Evolutionary conservation across 805 yeast genomes (phyloP).

Genomic region (Grigorovia jiainica): DNA sequence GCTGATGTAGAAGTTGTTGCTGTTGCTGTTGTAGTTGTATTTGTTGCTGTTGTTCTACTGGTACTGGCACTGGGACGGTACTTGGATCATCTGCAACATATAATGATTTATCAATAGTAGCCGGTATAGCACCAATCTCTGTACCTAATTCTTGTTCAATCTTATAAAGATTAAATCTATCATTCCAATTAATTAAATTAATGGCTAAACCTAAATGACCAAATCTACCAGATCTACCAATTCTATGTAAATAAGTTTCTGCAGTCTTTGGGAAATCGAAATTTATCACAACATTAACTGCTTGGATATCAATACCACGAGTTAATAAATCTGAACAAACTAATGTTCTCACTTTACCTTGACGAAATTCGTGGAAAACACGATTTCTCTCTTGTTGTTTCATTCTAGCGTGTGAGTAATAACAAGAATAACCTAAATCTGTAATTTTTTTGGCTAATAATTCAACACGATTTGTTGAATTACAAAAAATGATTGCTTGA

Average conservation of each 20-base stretch:
- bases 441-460: constrained; percentile 91
- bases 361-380: constrained; percentile 97
- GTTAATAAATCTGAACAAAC: constrained; percentile 95
- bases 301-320: constrained; percentile 98
- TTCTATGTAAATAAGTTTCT: constrained; percentile 94
- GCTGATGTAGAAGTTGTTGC: constrained; percentile 13
- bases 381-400: constrained; percentile 94
- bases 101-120: constrained; percentile 77
- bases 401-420: constrained; percentile 95
- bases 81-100: constrained; percentile 75
- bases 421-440: constrained; percentile 92
- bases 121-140: constrained; percentile 93
- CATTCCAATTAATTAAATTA: constrained; percentile 93
- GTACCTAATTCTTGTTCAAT: constrained; percentile 97
- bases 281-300: constrained; percentile 95
- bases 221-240: constrained; percentile 97
- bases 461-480: constrained; percentile 94
- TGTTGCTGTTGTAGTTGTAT: constrained; percentile 16
- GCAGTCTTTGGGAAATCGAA: constrained; percentile 98
- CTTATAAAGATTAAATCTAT: constrained; percentile 83
- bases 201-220: constrained; percentile 98
- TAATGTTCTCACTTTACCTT: constrained; percentile 92
- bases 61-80: constrained; percentile 83
- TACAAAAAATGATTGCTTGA: constrained; percentile 94
- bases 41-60: constrained; percentile 39